Conservation (phyloP, 768 basidiomycete species). For the Scleroderma bovista region DNA sequence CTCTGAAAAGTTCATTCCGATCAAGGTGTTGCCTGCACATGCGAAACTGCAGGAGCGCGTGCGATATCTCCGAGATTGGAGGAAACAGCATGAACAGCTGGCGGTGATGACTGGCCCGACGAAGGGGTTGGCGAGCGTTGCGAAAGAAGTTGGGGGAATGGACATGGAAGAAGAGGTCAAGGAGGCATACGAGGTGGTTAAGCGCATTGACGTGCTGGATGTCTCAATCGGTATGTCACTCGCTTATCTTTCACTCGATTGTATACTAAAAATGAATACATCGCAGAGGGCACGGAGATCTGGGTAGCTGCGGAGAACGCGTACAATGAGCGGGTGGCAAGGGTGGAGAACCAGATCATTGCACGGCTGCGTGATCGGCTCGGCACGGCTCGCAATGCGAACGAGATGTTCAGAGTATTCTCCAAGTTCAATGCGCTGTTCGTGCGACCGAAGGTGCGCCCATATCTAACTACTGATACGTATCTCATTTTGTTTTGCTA, state of each 20-base stretch:
- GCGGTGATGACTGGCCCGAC: slow-evolving; percentile 96
- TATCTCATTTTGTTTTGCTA: slow-evolving; percentile 20
- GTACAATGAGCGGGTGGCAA: slow-evolving; percentile 94
- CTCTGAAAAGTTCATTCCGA: slow-evolving; percentile 90
- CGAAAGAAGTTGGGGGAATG: slow-evolving; percentile 80
- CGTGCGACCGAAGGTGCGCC: slow-evolving; percentile 83
- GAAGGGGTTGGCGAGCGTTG: slow-evolving; percentile 70
- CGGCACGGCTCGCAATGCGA: slow-evolving; percentile 93
- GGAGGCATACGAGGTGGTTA: slow-evolving; percentile 95
- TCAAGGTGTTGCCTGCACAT: slow-evolving; percentile 90
- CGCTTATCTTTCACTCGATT: not conserved
- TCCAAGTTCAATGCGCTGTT: slow-evolving; percentile 97
- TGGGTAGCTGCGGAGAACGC: slow-evolving; percentile 97
- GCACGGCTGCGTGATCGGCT: slow-evolving; percentile 85
- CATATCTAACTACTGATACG: not conserved
- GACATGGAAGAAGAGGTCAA: slow-evolving; percentile 98
- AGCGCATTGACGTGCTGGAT: slow-evolving; percentile 93
- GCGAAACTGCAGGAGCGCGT: slow-evolving; percentile 85
- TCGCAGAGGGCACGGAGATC: slow-evolving; percentile 88
- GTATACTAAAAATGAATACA: slow-evolving; percentile 2
- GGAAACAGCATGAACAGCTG: slow-evolving; percentile 96
- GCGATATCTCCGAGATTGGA: slow-evolving; percentile 84
- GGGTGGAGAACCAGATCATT: slow-evolving; percentile 99
- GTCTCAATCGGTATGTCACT: slow-evolving; percentile 72
- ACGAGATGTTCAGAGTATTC: slow-evolving; percentile 99